Evolutionary conservation across 176 grass and related monocot species (phyloP).

Genomic region (Pharus latifolius): DNA sequence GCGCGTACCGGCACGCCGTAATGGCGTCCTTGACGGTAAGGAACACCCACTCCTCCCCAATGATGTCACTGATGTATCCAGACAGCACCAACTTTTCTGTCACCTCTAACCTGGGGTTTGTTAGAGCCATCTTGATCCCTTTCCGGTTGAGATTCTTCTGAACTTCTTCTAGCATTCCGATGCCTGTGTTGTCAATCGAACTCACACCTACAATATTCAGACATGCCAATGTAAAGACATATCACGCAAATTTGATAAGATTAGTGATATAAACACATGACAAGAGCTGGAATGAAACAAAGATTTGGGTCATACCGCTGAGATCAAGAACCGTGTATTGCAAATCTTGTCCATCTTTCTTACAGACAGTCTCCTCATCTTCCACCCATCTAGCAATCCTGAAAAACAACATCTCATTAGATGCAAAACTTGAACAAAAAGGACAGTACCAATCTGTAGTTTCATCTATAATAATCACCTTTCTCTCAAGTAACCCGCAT

Average conservation of each 20-base stretch:
- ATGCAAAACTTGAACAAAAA: not conserved
- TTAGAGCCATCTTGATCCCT: slow-evolving; percentile 65
- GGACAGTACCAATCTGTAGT: not conserved
- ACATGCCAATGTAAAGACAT: not conserved
- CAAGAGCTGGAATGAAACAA: not conserved
- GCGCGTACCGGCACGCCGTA: slow-evolving; percentile 36
- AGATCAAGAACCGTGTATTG: slow-evolving; percentile 61
- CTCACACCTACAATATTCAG: slow-evolving; percentile 48
- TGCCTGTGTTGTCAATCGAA: slow-evolving; percentile 73
- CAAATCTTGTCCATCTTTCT: slow-evolving; percentile 40
- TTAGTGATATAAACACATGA: not conserved
- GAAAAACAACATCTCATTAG: not conserved
- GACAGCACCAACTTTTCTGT: slow-evolving; percentile 56
- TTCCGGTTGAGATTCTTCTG: slow-evolving; percentile 46
- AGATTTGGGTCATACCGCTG: slow-evolving; percentile 38
- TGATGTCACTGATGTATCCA: slow-evolving; percentile 28
- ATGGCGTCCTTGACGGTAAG: slow-evolving; percentile 69
- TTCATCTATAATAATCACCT: slow-evolving; percentile 25
- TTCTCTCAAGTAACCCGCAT: slow-evolving; percentile 69
- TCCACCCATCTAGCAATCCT: slow-evolving; percentile 95
- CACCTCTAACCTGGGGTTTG: slow-evolving; percentile 59
- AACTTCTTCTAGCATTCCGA: slow-evolving; percentile 62
- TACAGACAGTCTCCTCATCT: slow-evolving; percentile 34
- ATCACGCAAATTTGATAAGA: not conserved
- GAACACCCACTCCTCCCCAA: slow-evolving; percentile 72